Conservation (phyloP, 2,329 filamentous ascomycete genomes). For the Sarocladium strictum region DNA sequence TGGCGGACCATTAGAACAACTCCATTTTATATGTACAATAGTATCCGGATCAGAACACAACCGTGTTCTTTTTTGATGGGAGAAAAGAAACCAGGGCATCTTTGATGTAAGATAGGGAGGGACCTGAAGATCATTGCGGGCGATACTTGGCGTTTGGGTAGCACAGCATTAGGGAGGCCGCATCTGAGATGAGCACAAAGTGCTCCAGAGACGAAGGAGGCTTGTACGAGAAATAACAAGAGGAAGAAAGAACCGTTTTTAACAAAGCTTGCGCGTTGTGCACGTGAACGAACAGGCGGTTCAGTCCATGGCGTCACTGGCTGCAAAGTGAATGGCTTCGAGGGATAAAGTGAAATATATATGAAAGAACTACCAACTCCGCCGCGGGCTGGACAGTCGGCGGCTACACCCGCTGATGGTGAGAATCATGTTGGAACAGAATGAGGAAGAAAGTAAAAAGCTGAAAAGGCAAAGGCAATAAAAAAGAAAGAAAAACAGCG, state of each 20-base stretch:
- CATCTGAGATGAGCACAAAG: too few species aligned
- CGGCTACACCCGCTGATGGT: background rate
- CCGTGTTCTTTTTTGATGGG: background rate
- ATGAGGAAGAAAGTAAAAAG: background rate
- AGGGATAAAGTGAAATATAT: background rate
- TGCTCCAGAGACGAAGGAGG: too few species aligned
- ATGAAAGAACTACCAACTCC: background rate
- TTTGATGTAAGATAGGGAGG: background rate
- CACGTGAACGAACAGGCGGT: too few species aligned
- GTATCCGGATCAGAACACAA: background rate
- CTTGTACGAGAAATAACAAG: background rate
- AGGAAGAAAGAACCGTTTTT: background rate
- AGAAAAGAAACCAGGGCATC: background rate
- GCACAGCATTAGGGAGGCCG: background rate
- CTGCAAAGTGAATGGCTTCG: too few species aligned
- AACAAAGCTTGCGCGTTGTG: background rate
- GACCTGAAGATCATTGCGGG: background rate
- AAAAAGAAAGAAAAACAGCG: background rate
- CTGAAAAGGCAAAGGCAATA: background rate
- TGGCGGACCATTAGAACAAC: background rate
- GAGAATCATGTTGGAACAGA: background rate
- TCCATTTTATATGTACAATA: background rate
- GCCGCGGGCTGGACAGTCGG: background rate
- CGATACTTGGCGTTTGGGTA: constrained; percentile 1
- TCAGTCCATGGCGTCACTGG: too few species aligned